phyloP scores from a whole-genome alignment of 352 stramenopile species.

The Albugo laibachii region DNA sequence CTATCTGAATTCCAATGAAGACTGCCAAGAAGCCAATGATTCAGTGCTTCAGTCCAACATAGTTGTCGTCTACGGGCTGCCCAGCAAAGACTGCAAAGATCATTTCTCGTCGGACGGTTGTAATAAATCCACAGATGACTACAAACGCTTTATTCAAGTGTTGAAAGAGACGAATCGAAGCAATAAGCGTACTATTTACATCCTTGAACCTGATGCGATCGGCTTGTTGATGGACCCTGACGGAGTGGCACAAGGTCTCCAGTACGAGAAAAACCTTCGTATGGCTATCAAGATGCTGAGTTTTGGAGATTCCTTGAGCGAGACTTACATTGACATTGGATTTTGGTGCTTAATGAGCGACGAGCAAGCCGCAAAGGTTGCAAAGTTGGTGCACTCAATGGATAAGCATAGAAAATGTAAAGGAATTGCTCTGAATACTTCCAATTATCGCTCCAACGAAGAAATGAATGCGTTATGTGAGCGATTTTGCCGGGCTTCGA shows the following conservation, averaged over 20 bases:
- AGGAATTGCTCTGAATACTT: conserved; percentile 8
- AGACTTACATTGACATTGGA: conserved; percentile 4
- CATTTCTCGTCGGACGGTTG: conserved; percentile 3
- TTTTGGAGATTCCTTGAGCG: background rate
- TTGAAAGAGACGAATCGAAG: conserved; percentile 3
- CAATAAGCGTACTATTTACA: conserved; percentile 1
- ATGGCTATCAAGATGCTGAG: conserved; percentile 1
- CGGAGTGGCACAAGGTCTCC: background rate
- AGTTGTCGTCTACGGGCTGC: conserved; percentile 8
- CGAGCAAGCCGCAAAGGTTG: background rate
- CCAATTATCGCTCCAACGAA: conserved; percentile 7
- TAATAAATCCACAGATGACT: conserved; percentile 6
- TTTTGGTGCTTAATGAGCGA: background rate
- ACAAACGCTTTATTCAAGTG: conserved; percentile 2
- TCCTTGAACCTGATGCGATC: conserved; percentile 4
- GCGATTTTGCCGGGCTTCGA: conserved; percentile 1
- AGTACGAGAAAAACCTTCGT: background rate
- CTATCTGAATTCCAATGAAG: conserved; percentile 1
- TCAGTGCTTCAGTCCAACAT: background rate
- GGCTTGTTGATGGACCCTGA: conserved; percentile 7
- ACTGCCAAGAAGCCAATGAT: conserved; percentile 3
- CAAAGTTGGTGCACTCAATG: conserved; percentile 5
- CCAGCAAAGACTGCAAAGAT: conserved; percentile 6
- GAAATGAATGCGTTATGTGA: conserved; percentile 4
- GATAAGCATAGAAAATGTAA: background rate